Evolutionary conservation across 2,329 filamentous ascomycete species (phyloP), one percentile per base, ranked within the genome.

Genomic region (Xylariaceae sp.): DNA sequence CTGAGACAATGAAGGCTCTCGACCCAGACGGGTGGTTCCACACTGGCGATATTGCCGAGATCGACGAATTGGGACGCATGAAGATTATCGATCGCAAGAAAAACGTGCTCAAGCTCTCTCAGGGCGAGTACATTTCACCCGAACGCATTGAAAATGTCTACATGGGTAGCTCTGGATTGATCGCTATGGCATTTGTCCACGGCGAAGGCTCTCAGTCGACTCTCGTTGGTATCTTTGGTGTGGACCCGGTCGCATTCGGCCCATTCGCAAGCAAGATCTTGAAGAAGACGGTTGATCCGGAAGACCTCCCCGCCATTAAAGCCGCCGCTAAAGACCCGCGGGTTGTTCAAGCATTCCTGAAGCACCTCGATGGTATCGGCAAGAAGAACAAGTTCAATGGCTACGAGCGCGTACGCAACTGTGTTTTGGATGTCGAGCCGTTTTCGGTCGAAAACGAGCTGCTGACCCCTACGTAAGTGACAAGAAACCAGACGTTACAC

Each of bases 91-190:
- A 99, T 72, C 91, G 94, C 64, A 87, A 91, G 74, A 99, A 99
- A 87, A 97, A 97, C 73, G 90, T 99, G n/a, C 84, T 99, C 68
- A 99, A 99, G 81, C 83, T 99, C 50, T 87, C 93, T 0, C 94
- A 99, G 73, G 94, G 94, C 70, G 94, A 99, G 75, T 99, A 99
- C 74, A 90, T 99, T 65, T 96, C 92, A 1, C 94, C 94, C 13
- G 94, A 99, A 75, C 89, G 92, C 51, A 90, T 99, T 66, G 94
- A 99, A 77, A 97, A 96, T 69, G 88, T 96, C 34, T 95, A 92
- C 71, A 78, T 95, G 57, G 90, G 88, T 57, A 91, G 88, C 73
- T 86, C 86, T 57, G 87, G 83, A 59, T 85, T 92, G 61, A 75
- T 97, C 22, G 82, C 85, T 18, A 87, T 88, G 66, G 91, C 87